Evolutionary conservation across 2,329 filamentous ascomycete genomes (phyloP), one percentile per base, ranked within the genome.

Genomic region (Fusarium sp.): DNA sequence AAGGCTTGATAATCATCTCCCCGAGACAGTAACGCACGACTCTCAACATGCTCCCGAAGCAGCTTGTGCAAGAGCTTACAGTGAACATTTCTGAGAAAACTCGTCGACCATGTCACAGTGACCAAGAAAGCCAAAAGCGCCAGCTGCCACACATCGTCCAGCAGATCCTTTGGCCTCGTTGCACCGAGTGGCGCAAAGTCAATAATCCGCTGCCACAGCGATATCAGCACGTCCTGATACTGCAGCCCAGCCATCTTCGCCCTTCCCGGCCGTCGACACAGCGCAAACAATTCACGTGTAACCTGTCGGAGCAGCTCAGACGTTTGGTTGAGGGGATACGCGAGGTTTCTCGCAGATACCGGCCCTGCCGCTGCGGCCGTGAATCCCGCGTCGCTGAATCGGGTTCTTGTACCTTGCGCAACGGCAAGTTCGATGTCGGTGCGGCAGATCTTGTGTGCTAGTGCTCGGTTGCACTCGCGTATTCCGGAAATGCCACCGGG

Each of bases 361-460:
- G 63, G 48, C 1, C 48, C 63, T 20, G 51, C 58, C 10, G 63
- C 63, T 10, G 6, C 57, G 8, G 43, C 63, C 13, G 57, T 58
- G 2, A 68, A 20, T 22, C 56, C 55, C 14, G 44, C 26, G 5
- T 48, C 49, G 24, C 68, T 58, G 14, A 69, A 74, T 22, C 52
- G 62, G 7, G 66, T 69, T 26, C 26, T 6, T n/a, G 52, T 55
- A 20, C 56, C 58, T 6, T 50, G 51, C 3, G 24, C 44, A 9
- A 72, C 38, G 2, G 63, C 46, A 11, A 62, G 20, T 20, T 71
- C 63, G 2, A 67, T 22, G 9, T 67, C 63, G 8, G 67, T 65
- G 13, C 59, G 59, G 31, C 62, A 70, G 33, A 68, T 72, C 55
- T 74, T 72, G n/a, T 73, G 53, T 3, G 59, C 13, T 2, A 67